These are phyloP conservation scores for Cucurbita moschata DNA, from an alignment of 306 rosid species.

Conservation along the genomic window DNA sequence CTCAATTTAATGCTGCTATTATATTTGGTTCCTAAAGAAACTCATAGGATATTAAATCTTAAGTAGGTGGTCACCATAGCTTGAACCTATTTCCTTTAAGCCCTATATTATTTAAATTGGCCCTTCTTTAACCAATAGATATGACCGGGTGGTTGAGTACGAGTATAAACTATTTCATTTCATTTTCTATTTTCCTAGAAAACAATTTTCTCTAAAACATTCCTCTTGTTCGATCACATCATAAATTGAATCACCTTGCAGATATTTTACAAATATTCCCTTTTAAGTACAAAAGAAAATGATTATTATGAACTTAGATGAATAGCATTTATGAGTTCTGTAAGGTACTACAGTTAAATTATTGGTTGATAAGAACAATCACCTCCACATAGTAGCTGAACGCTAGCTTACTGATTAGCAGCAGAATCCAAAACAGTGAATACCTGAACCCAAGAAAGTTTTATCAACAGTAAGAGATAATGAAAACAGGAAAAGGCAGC, in stretches of 20 bases:
- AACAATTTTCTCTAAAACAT: background rate
- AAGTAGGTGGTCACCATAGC: background rate
- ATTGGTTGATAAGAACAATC: constrained; percentile 5
- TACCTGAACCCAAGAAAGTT: constrained; percentile 46
- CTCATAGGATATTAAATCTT: background rate
- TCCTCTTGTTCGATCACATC: background rate
- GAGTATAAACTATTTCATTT: background rate
- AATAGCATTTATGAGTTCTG: background rate
- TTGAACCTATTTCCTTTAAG: background rate
- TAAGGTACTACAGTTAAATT: background rate
- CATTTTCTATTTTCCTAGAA: background rate
- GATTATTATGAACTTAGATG: background rate
- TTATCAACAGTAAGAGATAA: background rate
- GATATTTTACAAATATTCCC: background rate
- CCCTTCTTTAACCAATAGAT: background rate
- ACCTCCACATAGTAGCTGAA: constrained; percentile 99
- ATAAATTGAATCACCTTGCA: background rate
- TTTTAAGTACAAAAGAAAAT: background rate
- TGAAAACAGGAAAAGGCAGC: background rate
- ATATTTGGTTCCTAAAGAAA: background rate
- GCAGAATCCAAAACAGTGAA: constrained; percentile 84
- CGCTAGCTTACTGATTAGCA: constrained; percentile 81
- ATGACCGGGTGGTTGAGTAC: background rate
- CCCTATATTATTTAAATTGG: background rate
- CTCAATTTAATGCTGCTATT: background rate